phyloP scores from a whole-genome alignment of 2,329 filamentous ascomycete species.

The Beauveria australis region DNA sequence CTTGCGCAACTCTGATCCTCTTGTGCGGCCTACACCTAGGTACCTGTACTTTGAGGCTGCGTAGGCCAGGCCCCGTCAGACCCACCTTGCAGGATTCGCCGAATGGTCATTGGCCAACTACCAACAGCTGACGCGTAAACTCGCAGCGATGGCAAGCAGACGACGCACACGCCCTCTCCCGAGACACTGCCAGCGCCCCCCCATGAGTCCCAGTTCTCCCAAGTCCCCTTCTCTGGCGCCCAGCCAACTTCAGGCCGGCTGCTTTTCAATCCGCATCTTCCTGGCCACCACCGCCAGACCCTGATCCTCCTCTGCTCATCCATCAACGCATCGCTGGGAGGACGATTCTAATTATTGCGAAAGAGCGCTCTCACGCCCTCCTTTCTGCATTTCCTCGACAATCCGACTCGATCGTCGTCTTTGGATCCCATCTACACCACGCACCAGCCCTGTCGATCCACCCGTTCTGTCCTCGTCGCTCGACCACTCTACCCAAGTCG shows the following conservation, averaged over 20 bases:
- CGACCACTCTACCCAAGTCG: neutral
- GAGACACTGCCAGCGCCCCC: conserved; percentile 9
- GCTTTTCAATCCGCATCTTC: conserved; percentile 10
- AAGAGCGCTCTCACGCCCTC: conserved; percentile 5
- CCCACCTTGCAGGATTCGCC: conserved; percentile 3
- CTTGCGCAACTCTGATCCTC: no score
- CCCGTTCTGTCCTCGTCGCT: neutral
- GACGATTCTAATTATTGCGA: conserved; percentile 3
- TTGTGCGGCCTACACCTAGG: neutral
- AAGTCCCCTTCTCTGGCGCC: neutral
- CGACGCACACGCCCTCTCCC: conserved; percentile 12
- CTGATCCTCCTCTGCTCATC: neutral
- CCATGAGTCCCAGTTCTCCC: neutral
- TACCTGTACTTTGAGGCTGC: conserved; percentile 12
- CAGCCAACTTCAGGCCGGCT: neutral
- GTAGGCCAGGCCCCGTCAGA: conserved; percentile 7
- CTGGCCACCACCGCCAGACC: neutral
- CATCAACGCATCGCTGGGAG: conserved; percentile 7
- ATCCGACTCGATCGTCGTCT: conserved; percentile 3
- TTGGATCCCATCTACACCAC: neutral
- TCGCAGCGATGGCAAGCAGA: conserved; percentile 13
- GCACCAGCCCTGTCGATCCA: neutral
- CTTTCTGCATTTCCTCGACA: conserved; percentile 2
- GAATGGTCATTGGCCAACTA: conserved; percentile 18
- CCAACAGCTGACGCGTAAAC: conserved; percentile 25